Evolutionary conservation across 75 land plant species (phyloP), one percentile per base, ranked within the genome.

Genomic region (Picea glauca): DNA sequence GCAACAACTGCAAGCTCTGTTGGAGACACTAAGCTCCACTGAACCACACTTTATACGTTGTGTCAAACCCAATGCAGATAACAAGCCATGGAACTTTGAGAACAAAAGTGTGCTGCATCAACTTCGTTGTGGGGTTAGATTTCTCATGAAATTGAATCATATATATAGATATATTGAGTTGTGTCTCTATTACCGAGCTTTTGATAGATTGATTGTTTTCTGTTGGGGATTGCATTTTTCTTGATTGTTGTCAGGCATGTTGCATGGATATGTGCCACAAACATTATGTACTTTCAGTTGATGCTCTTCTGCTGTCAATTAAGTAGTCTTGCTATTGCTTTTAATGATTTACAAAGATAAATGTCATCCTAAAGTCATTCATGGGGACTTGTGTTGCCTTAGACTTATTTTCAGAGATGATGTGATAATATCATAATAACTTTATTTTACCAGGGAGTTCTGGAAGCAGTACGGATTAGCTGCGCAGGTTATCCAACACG

Each of bases 1-100:
- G 99, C 98, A 97, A 91, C 99, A 97, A 93, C 91, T 97, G 43
- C 95, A 93, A 88, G 88, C 94, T 35, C 88, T 97, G n/a, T 90
- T 97, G 98, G 98, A 93, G 58, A 95, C 96, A 15, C 90, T 97
- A 43, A 94, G 80, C 78, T 74, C 87, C 30, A 95, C 99, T 31
- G 90, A 97, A 77, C 99, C 99, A 58, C 98, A 97, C 81, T 97
- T 93, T 61, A 82, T 97, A 60, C 92, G 99, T 12, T 97, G 99
- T 83, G 92, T 97, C 73, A 97, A 97, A 87, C 99, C 99, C 67
- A 97, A 97, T 73, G 90, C 90, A 33, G 64, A 88, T 76, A 97
- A 93, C 81, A 88, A 86, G 61, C 99, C 99, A 73, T 93, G 94
- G 60, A 90, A 83, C 23, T 97, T 93, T 82, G 99, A 97, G 80